Base-by-base conservation (phyloP, 2,329 filamentous ascomycete species). In the Geoglossum cookeanum region DNA sequence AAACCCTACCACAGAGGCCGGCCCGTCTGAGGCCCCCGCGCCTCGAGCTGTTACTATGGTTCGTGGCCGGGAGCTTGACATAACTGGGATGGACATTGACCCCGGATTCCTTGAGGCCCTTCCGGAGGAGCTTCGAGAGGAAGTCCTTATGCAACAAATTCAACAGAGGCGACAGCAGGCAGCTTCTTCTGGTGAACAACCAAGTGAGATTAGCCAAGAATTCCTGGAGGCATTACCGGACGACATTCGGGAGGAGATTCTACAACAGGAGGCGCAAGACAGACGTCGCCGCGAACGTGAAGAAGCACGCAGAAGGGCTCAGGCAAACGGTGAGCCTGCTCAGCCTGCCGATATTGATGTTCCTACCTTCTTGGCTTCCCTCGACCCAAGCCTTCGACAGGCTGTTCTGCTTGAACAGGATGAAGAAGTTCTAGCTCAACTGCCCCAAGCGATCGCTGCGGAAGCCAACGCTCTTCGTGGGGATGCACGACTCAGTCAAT, bases 81-180 rank as follows among this genome's bases (percentile, higher is more conserved):
- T 98, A 54, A 98, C 92, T 0, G 87, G 87, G 60, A 77, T 98
- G 60, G 90, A 91, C 54, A 97, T 98, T 63, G 92, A 98, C 66
- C 80, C 85, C 15, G 90, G 94, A 58, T 98, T 96, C 69, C 79
- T 98, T 5, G 87, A 92, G 59, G 94, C 91, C n/a, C 74, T 98
- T n/a, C 92, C 92, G 0, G 92, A 98, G 64, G 94, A 98, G 60
- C 83, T 97, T 66, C 80, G 92, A 51, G 91, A 97, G 68, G 92
- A 98, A 67, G 92, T 98, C 54, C 87, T 98, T 62, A 88, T 94
- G 68, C 83, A 90, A 60, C 89, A 94, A 59, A 79, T 95, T 61
- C 88, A 86, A 56, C 83, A 87, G 62, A 80, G 91, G 62, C 82
- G 91, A 61, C 85, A 85, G 6, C 81, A 92, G 68, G 87, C 87